Evolutionary conservation across 2,329 filamentous ascomycete species (phyloP).

Genomic region (Teratosphaeria zuluensis): DNA sequence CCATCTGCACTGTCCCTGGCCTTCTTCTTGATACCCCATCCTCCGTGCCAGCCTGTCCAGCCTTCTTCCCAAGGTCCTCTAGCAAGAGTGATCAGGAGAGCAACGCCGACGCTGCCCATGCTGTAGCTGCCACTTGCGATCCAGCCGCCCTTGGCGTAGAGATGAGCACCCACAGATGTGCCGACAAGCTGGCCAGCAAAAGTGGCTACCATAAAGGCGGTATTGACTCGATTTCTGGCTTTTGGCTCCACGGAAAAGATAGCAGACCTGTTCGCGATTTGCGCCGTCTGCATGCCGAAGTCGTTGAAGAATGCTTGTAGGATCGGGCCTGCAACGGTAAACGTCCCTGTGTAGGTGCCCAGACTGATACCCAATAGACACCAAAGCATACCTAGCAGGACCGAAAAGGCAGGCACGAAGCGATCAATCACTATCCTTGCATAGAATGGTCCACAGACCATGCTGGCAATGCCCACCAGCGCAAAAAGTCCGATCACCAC

Average conservation of each 20-base stretch:
- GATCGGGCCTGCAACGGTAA: constrained; percentile 60
- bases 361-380: constrained; percentile 53
- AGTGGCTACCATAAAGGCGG: constrained; percentile 67
- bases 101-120: constrained; percentile 44
- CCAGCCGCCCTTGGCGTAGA: constrained; percentile 51
- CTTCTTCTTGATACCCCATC: constrained; percentile 43
- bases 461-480: constrained; percentile 62
- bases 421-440: constrained; percentile 60
- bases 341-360: constrained; percentile 58
- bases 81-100: constrained; percentile 31
- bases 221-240: constrained; percentile 67
- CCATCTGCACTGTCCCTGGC: constrained; percentile 30
- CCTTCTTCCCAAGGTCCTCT: constrained; percentile 48
- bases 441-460: constrained; percentile 59
- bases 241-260: constrained; percentile 64
- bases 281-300: constrained; percentile 60
- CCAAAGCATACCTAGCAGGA: constrained; percentile 51
- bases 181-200: constrained; percentile 70
- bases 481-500: constrained; percentile 68
- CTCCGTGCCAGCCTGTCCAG: constrained; percentile 54
- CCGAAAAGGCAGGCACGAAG: constrained; percentile 58
- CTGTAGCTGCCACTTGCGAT: constrained; percentile 46
- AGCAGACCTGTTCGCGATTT: constrained; percentile 61
- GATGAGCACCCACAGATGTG: constrained; percentile 41
- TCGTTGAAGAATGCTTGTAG: constrained; percentile 63